A percentile compares a stretch with the other conserved stretches of the same genome.
Conservation (phyloP, 108 stramenopile species). For the Schizochytrium sp. region DNA sequence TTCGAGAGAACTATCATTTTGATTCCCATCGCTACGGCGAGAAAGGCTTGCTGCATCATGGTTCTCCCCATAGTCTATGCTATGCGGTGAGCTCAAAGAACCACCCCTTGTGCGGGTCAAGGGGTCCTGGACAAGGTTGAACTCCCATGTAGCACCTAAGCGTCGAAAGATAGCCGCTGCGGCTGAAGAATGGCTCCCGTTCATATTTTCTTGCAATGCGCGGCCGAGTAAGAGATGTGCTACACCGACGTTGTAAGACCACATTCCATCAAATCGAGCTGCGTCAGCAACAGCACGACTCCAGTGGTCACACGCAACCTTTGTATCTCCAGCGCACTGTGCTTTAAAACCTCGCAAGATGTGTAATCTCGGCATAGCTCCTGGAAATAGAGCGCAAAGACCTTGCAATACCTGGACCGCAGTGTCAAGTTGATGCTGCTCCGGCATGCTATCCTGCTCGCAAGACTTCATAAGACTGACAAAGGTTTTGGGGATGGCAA, state of each 20-base stretch:
- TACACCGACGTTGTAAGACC: constrained; percentile 53
- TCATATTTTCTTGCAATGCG: neutral
- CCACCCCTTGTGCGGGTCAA: too few relatives aligned
- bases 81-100: neutral
- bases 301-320: constrained; percentile 15
- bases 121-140: neutral
- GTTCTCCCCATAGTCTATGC: neutral
- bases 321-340: neutral
- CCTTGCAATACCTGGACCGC: neutral
- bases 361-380: neutral
- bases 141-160: neutral
- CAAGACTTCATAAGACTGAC: too few relatives aligned
- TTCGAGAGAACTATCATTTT: neutral
- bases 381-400: neutral
- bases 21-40: neutral
- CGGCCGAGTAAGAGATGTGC: constrained; percentile 24
- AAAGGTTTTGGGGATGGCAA: neutral
- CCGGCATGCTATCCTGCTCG: too few relatives aligned
- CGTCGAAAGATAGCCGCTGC: constrained; percentile 25
- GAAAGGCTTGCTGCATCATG: neutral
- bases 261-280: constrained; percentile 17
- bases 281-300: neutral
- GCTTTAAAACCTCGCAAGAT: constrained; percentile 16
- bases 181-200: neutral
- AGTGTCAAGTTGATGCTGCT: too few relatives aligned